These are phyloP conservation scores for Trichaptum fuscoviolaceum DNA, from an alignment of 768 basidiomycete genomes.

Conservation along the genomic window DNA sequence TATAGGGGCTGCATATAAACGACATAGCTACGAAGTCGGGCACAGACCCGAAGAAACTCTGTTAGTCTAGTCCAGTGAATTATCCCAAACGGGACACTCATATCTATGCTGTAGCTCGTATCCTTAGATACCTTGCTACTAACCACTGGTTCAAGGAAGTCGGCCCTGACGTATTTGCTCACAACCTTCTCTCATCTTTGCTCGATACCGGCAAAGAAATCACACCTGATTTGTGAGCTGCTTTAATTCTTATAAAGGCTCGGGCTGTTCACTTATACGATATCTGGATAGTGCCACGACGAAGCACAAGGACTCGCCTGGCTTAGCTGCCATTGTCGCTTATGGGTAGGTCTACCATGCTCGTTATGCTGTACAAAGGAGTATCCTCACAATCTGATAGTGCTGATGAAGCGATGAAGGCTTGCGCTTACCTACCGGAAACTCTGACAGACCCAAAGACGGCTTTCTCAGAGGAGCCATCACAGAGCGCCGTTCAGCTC, in stretches of 20 bases:
- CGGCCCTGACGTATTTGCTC: slow-evolving; percentile 22
- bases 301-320: slow-evolving; percentile 17
- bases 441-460: slow-evolving; percentile 14
- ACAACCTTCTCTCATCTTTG: slow-evolving; percentile 20
- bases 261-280: not conserved
- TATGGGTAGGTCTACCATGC: slow-evolving; percentile 7
- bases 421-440: slow-evolving; percentile 18
- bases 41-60: slow-evolving; percentile 41
- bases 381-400: not conserved
- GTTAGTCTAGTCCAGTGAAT: slow-evolving; percentile 27
- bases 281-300: slow-evolving; percentile 8
- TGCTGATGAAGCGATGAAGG: slow-evolving; percentile 20
- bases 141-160: slow-evolving; percentile 26
- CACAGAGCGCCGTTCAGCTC: slow-evolving; percentile 11
- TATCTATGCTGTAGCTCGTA: slow-evolving; percentile 17
- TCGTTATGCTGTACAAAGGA: slow-evolving; percentile 7
- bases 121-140: slow-evolving; percentile 24
- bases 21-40: slow-evolving; percentile 27
- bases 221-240: slow-evolving; percentile 2
- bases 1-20: slow-evolving; percentile 41
- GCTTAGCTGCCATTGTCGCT: slow-evolving; percentile 10
- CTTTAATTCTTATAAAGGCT: not conserved
- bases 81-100: slow-evolving; percentile 1
- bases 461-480: slow-evolving; percentile 15
- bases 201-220: slow-evolving; percentile 22